These are phyloP conservation scores for Pythium sp. DNA, from an alignment of 352 stramenopile species.

Conservation along the genomic window DNA sequence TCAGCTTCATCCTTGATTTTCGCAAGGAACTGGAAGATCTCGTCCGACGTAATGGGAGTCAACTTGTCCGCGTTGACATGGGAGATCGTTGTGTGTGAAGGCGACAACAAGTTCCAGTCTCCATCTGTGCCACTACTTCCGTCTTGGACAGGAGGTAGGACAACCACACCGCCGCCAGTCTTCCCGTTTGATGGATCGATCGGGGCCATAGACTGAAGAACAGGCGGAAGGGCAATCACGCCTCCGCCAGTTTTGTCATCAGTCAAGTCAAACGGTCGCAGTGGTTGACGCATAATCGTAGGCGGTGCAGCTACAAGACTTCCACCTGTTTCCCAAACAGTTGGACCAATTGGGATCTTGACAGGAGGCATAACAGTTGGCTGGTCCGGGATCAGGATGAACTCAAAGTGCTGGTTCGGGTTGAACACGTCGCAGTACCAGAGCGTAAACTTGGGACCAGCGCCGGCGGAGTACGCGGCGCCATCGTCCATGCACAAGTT, in stretches of 20 bases:
- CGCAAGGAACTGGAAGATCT: neutral
- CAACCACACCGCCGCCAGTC: too few relatives aligned
- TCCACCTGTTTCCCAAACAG: neutral
- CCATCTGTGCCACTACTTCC: neutral
- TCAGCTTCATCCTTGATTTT: neutral
- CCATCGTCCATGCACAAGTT: constrained; percentile 36
- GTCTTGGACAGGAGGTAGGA: neutral
- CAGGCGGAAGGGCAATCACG: too few relatives aligned
- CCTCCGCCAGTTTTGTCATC: neutral
- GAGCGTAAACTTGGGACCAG: constrained; percentile 18
- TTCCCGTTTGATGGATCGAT: too few relatives aligned
- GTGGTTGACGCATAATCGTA: neutral
- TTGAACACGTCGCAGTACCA: constrained; percentile 19
- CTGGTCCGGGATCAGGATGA: constrained; percentile 14
- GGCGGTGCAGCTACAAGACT: neutral
- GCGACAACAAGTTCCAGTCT: neutral
- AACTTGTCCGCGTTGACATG: neutral
- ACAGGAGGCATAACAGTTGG: neutral
- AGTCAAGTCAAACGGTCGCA: neutral
- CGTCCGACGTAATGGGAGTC: neutral
- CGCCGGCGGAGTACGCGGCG: constrained; percentile 10
- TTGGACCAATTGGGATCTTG: neutral
- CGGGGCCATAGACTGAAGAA: too few relatives aligned
- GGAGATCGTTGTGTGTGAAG: neutral
- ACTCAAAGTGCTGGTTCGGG: constrained; percentile 40